Evolutionary conservation across 305 asterid species (phyloP).

Genomic region (Stenogyne calaminthoides): DNA sequence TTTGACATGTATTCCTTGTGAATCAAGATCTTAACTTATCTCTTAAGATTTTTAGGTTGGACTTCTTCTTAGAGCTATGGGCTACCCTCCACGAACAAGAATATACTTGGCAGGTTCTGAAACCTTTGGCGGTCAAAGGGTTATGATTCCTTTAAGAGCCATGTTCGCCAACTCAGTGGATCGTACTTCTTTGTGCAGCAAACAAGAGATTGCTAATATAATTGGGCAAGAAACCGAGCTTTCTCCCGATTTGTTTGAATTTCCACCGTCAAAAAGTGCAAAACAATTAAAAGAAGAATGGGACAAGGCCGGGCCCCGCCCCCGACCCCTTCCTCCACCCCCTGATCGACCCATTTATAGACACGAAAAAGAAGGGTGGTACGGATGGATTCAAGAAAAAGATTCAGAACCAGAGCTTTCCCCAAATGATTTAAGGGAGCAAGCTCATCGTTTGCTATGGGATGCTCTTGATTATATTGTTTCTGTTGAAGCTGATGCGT

Average conservation of each 20-base stretch:
- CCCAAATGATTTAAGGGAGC: constrained; percentile 70
- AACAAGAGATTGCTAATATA: constrained; percentile 61
- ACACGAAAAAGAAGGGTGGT: constrained; percentile 98
- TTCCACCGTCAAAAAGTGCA: constrained; percentile 61
- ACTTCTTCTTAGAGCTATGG: constrained; percentile 91
- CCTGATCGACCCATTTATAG: constrained; percentile 89
- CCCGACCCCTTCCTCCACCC: constrained; percentile 99
- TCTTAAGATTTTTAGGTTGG: constrained; percentile 69
- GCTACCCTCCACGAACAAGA: constrained; percentile 91
- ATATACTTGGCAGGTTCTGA: constrained; percentile 95
- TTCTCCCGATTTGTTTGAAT: constrained; percentile 53
- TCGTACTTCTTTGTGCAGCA: constrained; percentile 93
- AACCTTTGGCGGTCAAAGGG: constrained; percentile 93
- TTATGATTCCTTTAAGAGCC: constrained; percentile 90
- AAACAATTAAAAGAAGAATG: constrained; percentile 79
- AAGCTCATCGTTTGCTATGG: constrained; percentile 86
- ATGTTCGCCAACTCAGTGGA: constrained; percentile 92
- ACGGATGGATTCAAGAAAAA: constrained; percentile 89
- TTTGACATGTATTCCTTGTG: constrained; percentile 8
- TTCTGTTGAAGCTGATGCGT: constrained; percentile 87
- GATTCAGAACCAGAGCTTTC: constrained; percentile 83
- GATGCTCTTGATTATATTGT: constrained; percentile 95
- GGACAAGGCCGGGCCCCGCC: constrained; percentile 97
- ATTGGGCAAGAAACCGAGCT: constrained; percentile 73
- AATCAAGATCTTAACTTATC: constrained; percentile 19